Evolutionary conservation across 371 early-diverging fungal species (phyloP).

Genomic region (Dichotomocladium elegans): DNA sequence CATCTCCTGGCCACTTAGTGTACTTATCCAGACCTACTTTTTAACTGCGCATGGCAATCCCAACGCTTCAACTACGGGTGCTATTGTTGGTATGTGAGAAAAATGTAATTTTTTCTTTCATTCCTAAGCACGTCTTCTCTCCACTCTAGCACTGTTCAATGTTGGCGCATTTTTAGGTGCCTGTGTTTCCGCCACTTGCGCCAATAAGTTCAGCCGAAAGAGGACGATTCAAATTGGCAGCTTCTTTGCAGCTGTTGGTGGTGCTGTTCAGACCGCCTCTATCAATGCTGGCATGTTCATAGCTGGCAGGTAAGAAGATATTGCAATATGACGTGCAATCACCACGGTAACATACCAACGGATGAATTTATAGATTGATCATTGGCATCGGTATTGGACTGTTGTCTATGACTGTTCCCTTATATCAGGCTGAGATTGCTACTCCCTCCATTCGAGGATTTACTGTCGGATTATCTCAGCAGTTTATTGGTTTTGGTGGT

Average conservation of each 20-base stretch:
- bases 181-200: conserved; percentile 10
- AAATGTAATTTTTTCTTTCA: not conserved
- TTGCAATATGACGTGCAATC: too few species aligned
- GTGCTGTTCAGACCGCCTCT: conserved; percentile 22
- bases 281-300: conserved; percentile 23
- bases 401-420: conserved; percentile 37
- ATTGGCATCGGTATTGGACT: conserved; percentile 42
- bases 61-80: conserved; percentile 17
- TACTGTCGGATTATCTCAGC: conserved; percentile 21
- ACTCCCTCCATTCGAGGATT: conserved; percentile 33
- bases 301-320: conserved; percentile 19
- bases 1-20: too few species aligned
- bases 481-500: conserved; percentile 23
- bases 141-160: conserved; percentile 12
- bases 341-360: not conserved
- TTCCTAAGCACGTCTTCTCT: not conserved
- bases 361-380: conserved; percentile 17
- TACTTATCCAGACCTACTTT: conserved; percentile 26
- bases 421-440: conserved; percentile 45
- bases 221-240: conserved; percentile 25
- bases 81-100: conserved; percentile 11
- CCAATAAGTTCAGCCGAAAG: conserved; percentile 16
- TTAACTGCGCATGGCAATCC: conserved; percentile 21
- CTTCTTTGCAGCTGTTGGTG: conserved; percentile 21
- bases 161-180: conserved; percentile 23